A percentile compares a stretch with the other conserved stretches of the same genome.
These are phyloP conservation scores for Chrysoporthe cubensis DNA, from an alignment of 2,329 filamentous ascomycete genomes.

Conservation along the genomic window DNA sequence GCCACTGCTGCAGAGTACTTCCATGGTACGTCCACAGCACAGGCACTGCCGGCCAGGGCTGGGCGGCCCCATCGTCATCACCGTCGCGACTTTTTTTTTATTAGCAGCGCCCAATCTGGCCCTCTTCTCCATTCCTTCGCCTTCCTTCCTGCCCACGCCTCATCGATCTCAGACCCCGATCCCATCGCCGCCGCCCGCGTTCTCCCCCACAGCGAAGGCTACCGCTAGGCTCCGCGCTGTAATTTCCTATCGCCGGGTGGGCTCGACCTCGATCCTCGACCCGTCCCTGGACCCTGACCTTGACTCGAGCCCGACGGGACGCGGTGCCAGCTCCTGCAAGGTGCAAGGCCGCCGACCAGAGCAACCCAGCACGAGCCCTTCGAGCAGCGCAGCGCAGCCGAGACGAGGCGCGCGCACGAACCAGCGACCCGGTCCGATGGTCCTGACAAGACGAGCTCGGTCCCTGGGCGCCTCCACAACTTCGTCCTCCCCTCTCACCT, in stretches of 20 bases:
- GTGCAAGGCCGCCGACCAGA: not conserved
- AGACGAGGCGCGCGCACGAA: slow-evolving; percentile 1
- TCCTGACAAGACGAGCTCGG: slow-evolving; percentile 13
- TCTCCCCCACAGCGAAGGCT: slow-evolving; percentile 21
- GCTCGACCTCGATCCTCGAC: slow-evolving; percentile 4
- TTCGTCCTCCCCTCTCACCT: not conserved
- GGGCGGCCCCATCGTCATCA: slow-evolving; percentile 1
- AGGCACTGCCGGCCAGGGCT: not conserved
- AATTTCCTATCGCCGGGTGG: slow-evolving; percentile 1
- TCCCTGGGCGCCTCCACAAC: not conserved
- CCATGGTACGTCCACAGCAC: not conserved
- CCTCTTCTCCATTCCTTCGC: not conserved
- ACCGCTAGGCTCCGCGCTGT: slow-evolving; percentile 13
- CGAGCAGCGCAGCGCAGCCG: not conserved
- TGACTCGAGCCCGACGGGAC: slow-evolving; percentile 5
- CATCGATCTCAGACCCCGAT: slow-evolving; percentile 15
- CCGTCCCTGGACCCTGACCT: not conserved
- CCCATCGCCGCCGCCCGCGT: slow-evolving; percentile 12
- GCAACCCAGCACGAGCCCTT: not conserved
- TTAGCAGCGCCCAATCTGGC: slow-evolving; percentile 8
- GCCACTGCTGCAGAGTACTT: not conserved
- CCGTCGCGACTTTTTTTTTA: slow-evolving; percentile 3
- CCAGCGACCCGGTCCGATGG: slow-evolving; percentile 15
- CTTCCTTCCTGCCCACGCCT: slow-evolving; percentile 19
- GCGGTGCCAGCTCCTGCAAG: slow-evolving; percentile 1